Conservation (phyloP, 257 asterid species). For the Nicotiana sylvestris region DNA sequence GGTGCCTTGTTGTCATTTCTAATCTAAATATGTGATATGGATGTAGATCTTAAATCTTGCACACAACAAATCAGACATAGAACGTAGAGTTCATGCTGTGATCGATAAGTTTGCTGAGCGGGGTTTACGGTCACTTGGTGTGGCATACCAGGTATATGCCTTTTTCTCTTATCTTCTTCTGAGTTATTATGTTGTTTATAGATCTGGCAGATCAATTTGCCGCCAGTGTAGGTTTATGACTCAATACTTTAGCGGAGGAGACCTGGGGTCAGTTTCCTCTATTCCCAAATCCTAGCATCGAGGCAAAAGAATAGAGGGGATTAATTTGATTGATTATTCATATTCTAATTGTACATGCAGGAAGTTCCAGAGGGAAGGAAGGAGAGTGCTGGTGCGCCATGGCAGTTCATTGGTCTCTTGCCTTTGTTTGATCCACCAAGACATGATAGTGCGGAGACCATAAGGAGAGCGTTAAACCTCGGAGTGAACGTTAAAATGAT, state of each 20-base stretch:
- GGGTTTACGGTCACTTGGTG: constrained; percentile 49
- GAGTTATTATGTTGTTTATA: background rate
- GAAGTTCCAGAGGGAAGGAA: constrained; percentile 52
- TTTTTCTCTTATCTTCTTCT: background rate
- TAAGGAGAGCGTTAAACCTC: constrained; percentile 45
- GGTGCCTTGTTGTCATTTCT: background rate
- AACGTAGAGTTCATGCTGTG: constrained; percentile 44
- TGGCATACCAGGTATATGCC: constrained; percentile 42
- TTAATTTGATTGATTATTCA: background rate
- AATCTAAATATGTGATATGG: background rate
- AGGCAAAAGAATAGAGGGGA: background rate
- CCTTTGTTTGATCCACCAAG: constrained; percentile 51
- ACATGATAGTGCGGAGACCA: constrained; percentile 52
- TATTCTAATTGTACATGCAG: constrained; percentile 13
- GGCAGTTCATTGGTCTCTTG: constrained; percentile 45
- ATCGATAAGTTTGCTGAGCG: constrained; percentile 53
- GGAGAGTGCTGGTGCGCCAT: constrained; percentile 47
- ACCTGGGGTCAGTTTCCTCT: background rate
- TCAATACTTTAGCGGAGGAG: background rate
- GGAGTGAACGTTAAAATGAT: constrained; percentile 52
- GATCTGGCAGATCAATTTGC: background rate
- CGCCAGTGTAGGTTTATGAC: background rate
- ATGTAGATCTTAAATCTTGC: constrained; percentile 38
- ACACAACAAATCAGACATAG: constrained; percentile 44
- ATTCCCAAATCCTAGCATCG: background rate